A percentile compares a stretch with the other conserved stretches of the same genome.
phyloP scores from a whole-genome alignment of 2,329 filamentous ascomycete genomes.

The Pseudogymnoascus verrucosus region DNA sequence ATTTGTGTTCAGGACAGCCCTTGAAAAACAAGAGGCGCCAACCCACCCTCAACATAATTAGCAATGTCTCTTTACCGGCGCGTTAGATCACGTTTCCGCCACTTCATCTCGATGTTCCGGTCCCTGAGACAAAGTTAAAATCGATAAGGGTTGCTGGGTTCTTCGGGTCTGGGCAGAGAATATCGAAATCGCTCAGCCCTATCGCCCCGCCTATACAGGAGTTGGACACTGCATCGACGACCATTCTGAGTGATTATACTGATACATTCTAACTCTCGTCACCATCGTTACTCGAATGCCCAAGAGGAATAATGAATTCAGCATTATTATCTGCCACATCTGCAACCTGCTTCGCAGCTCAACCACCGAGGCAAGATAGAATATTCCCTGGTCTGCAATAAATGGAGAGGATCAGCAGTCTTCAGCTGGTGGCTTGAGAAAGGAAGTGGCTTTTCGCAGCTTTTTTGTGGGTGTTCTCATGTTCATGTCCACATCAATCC shows the following conservation, averaged over 20 bases:
- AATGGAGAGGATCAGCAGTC: not conserved
- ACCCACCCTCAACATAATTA: not conserved
- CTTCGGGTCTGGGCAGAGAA: not conserved
- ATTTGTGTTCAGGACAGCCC: not conserved
- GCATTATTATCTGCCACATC: not conserved
- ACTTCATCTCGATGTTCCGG: not conserved
- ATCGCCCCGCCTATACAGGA: not conserved
- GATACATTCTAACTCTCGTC: not conserved
- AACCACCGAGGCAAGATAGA: not conserved
- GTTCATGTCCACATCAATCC: constrained; percentile 1
- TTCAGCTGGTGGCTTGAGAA: not conserved
- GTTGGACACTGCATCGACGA: not conserved
- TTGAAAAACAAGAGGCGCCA: not conserved
- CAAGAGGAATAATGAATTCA: not conserved
- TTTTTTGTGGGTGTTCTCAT: not conserved
- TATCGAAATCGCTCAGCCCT: not conserved
- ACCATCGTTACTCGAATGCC: not conserved
- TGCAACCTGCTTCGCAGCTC: not conserved
- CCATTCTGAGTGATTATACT: not conserved
- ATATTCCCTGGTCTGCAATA: not conserved
- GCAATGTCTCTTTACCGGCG: not conserved
- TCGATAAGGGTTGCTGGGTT: not conserved
- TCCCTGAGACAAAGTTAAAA: not conserved
- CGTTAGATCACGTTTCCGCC: not conserved
- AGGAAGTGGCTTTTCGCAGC: not conserved